Conservation (phyloP, 805 yeast species). For the Dipodascopsis tothii region DNA sequence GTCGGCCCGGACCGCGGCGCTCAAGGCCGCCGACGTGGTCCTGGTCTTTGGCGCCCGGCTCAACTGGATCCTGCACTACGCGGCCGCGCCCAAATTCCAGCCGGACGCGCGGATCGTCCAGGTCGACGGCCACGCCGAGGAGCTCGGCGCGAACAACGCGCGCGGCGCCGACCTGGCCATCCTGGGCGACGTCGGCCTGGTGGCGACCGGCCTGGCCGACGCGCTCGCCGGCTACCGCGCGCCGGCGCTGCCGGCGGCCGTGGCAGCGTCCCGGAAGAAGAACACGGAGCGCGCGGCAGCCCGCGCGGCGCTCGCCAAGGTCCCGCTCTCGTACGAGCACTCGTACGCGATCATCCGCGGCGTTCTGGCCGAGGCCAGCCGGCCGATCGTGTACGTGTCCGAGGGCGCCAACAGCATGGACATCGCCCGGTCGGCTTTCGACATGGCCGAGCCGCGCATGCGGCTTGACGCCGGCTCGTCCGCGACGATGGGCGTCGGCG, state of each 20-base stretch:
- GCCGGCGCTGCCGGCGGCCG: slow-evolving; percentile 28
- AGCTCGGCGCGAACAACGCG: slow-evolving; percentile 42
- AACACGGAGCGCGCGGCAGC: slow-evolving; percentile 32
- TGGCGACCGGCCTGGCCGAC: slow-evolving; percentile 33
- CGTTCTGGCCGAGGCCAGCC: slow-evolving; percentile 28
- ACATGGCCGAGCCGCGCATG: slow-evolving; percentile 44
- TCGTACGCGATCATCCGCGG: slow-evolving; percentile 47
- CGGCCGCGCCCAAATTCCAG: slow-evolving; percentile 48
- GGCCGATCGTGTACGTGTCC: slow-evolving; percentile 41
- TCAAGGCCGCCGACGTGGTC: slow-evolving; percentile 51
- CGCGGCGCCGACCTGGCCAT: slow-evolving; percentile 37
- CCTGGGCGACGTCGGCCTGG: slow-evolving; percentile 48
- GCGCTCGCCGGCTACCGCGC: slow-evolving; percentile 34
- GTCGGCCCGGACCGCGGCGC: slow-evolving; percentile 57
- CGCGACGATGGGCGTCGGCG: slow-evolving; percentile 71
- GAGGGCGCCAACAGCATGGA: slow-evolving; percentile 83
- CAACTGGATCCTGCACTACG: slow-evolving; percentile 69
- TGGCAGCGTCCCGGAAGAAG: slow-evolving; percentile 26
- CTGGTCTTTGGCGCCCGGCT: slow-evolving; percentile 58
- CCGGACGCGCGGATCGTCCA: slow-evolving; percentile 46
- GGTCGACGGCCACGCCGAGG: slow-evolving; percentile 48
- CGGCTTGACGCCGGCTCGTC: slow-evolving; percentile 67
- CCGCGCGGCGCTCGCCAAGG: slow-evolving; percentile 30
- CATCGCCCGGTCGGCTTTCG: slow-evolving; percentile 54
- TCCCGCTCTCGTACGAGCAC: slow-evolving; percentile 43